Percentiles rank a stretch among this genome's conserved stretches.
Evolutionary conservation across 2,329 filamentous ascomycete genomes (phyloP).

Genomic region (Lizonia empirigonia): DNA sequence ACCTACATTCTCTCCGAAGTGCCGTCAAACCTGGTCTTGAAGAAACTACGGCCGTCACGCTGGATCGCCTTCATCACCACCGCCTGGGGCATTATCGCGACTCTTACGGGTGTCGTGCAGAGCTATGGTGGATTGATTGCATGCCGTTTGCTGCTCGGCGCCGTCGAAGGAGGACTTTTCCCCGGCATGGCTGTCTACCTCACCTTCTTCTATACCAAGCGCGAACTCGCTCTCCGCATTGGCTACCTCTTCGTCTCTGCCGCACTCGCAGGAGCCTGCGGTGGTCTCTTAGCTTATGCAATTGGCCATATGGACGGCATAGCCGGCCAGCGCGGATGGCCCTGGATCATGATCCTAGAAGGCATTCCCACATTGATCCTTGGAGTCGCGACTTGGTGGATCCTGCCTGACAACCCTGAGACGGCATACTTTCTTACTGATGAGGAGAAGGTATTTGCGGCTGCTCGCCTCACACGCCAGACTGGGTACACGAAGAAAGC

Average conservation of each 20-base stretch:
- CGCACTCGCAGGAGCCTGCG: slow-evolving; percentile 72
- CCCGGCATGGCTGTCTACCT: slow-evolving; percentile 72
- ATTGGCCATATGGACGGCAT: slow-evolving; percentile 75
- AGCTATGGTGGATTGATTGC: slow-evolving; percentile 70
- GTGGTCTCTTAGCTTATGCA: slow-evolving; percentile 74
- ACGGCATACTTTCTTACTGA: slow-evolving; percentile 65
- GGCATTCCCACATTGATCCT: slow-evolving; percentile 62
- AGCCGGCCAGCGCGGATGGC: slow-evolving; percentile 69
- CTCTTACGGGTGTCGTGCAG: slow-evolving; percentile 69
- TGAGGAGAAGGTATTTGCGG: slow-evolving; percentile 65
- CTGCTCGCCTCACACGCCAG: slow-evolving; percentile 56
- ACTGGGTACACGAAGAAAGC: slow-evolving; percentile 55
- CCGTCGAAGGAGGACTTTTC: slow-evolving; percentile 72
- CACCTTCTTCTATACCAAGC: slow-evolving; percentile 77
- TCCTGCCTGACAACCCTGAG: slow-evolving; percentile 70
- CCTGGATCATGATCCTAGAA: slow-evolving; percentile 71
- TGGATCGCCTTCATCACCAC: slow-evolving; percentile 67
- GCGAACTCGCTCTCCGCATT: slow-evolving; percentile 73
- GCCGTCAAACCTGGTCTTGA: slow-evolving; percentile 55
- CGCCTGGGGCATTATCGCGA: slow-evolving; percentile 64
- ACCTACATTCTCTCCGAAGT: slow-evolving; percentile 55
- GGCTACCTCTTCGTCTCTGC: slow-evolving; percentile 75
- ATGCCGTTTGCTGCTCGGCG: slow-evolving; percentile 70
- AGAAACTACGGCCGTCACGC: slow-evolving; percentile 52
- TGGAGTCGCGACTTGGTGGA: slow-evolving; percentile 61